Evolutionary conservation across 805 yeast genomes (phyloP).

Genomic region (Saccharomycopsis fibuligera): DNA sequence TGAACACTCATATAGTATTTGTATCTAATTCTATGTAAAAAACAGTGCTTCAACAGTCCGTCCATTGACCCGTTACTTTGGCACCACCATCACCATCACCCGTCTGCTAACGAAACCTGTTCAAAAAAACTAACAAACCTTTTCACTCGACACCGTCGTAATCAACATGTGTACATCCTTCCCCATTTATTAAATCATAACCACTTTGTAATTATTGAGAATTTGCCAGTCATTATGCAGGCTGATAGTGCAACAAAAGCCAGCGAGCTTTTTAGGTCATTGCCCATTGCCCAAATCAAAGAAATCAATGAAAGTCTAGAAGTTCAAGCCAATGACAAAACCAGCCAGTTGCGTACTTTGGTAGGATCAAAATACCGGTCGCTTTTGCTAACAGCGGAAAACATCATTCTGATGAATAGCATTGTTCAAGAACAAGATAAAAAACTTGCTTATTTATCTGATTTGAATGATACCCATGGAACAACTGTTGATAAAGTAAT

Average conservation of each 20-base stretch:
- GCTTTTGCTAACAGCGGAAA: slow-evolving; percentile 19
- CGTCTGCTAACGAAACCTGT: no score
- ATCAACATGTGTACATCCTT: no score
- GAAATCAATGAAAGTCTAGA: slow-evolving; percentile 14
- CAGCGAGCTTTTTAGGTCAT: slow-evolving; percentile 9
- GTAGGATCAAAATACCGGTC: slow-evolving; percentile 20
- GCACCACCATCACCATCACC: no score
- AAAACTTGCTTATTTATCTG: slow-evolving; percentile 8
- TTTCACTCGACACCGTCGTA: no score
- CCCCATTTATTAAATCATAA: no score
- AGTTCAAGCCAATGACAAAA: slow-evolving; percentile 15
- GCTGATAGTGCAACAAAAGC: slow-evolving; percentile 3
- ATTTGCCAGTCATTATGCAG: background rate
- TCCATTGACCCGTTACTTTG: no score
- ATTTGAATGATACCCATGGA: slow-evolving; percentile 10
- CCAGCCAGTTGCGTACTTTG: slow-evolving; percentile 10
- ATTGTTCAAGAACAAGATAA: slow-evolving; percentile 18
- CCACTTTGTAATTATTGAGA: no score
- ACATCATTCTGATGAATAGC: slow-evolving; percentile 18
- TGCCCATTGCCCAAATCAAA: slow-evolving; percentile 14
- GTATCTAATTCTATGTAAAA: no score
- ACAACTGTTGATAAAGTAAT: background rate
- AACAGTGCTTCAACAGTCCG: no score
- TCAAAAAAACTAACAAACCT: no score
- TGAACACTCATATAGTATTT: no score